A percentile compares a stretch with the other conserved stretches of the same genome.
These are phyloP conservation scores for Leptographium flavum DNA, from an alignment of 2,329 filamentous ascomycete species.

Conservation along the genomic window DNA sequence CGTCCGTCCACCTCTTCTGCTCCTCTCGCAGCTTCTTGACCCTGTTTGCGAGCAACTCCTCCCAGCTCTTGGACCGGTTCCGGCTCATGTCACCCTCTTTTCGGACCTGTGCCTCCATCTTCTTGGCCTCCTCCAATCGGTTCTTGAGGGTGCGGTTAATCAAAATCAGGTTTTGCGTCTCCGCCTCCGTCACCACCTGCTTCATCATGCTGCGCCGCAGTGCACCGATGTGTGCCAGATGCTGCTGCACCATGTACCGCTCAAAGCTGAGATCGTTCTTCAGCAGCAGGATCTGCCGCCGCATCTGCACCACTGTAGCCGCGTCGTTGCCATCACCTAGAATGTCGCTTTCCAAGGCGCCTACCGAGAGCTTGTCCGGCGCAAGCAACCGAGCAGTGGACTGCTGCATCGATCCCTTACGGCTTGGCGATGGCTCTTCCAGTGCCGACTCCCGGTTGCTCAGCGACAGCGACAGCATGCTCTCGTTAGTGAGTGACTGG, in stretches of 20 bases:
- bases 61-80: constrained; percentile 63
- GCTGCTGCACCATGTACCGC: constrained; percentile 70
- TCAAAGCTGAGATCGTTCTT: constrained; percentile 76
- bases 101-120: constrained; percentile 53
- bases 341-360: background rate
- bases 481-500: constrained; percentile 42
- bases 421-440: constrained; percentile 17
- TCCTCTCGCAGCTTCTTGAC: constrained; percentile 54
- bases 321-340: background rate
- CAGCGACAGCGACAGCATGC: constrained; percentile 36
- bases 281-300: constrained; percentile 60
- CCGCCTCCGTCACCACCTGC: constrained; percentile 65
- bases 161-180: constrained; percentile 69
- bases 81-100: constrained; percentile 60
- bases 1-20: constrained; percentile 47
- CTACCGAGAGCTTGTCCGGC: constrained; percentile 13
- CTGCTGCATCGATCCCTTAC: background rate
- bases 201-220: constrained; percentile 60
- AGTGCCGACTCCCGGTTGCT: constrained; percentile 32
- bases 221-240: constrained; percentile 68
- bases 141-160: constrained; percentile 60
- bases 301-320: constrained; percentile 36
- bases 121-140: constrained; percentile 59
- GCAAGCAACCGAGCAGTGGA: background rate
- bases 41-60: constrained; percentile 54